Conservation (phyloP, 345 rosid species). For the Luvunga scandens region DNA sequence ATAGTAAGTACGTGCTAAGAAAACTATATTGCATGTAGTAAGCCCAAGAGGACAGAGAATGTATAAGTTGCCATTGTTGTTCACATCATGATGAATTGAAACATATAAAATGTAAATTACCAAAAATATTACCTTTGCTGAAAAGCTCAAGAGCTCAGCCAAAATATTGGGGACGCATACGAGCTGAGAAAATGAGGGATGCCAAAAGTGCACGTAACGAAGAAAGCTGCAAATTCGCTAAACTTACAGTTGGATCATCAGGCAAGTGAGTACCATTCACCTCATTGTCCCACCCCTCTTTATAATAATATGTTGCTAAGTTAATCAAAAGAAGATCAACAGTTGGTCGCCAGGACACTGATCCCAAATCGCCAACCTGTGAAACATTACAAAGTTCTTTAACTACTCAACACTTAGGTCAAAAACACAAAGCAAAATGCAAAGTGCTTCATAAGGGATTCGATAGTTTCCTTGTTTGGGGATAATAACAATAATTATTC, state of each 20-base stretch:
- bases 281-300: constrained; percentile 47
- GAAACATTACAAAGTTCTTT: background rate
- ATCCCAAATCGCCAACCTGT: constrained; percentile 71
- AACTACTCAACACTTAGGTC: background rate
- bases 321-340: constrained; percentile 60
- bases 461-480: background rate
- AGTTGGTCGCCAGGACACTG: constrained; percentile 60
- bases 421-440: background rate
- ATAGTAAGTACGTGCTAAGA: background rate
- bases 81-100: background rate
- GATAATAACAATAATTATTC: too few species aligned
- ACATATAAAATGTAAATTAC: background rate
- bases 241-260: constrained; percentile 26
- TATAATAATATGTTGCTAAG: constrained; percentile 53
- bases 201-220: constrained; percentile 68
- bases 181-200: constrained; percentile 70
- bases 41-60: background rate
- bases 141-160: constrained; percentile 74
- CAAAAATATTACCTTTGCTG: constrained; percentile 51
- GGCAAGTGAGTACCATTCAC: constrained; percentile 34
- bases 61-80: background rate
- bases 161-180: constrained; percentile 52
- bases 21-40: background rate
- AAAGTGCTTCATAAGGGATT: background rate
- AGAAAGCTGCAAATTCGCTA: constrained; percentile 64